phyloP scores from a whole-genome alignment of 768 basidiomycete genomes.

The Tubosaeta sp. region DNA sequence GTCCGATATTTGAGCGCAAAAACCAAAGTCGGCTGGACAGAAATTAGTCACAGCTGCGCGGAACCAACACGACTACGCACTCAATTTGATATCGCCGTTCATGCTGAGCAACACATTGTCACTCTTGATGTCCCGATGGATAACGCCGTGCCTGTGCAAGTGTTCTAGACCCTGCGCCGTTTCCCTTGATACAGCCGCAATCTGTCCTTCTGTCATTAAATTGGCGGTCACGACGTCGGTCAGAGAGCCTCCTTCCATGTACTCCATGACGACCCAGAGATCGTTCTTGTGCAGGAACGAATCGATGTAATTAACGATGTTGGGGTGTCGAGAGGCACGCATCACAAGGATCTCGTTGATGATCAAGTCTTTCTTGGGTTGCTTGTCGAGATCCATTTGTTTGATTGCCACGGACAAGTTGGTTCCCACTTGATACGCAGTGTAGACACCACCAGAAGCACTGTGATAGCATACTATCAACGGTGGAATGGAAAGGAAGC shows the following conservation, averaged over 20 bases:
- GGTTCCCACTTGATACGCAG: slow-evolving; percentile 95
- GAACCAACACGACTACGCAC: slow-evolving; percentile 49
- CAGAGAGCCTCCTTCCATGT: slow-evolving; percentile 94
- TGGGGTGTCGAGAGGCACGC: slow-evolving; percentile 95
- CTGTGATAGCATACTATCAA: slow-evolving; percentile 37
- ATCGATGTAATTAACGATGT: slow-evolving; percentile 99
- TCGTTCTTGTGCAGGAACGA: slow-evolving; percentile 98
- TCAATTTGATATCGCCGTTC: slow-evolving; percentile 96
- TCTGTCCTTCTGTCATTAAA: slow-evolving; percentile 97
- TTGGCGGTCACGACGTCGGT: slow-evolving; percentile 91
- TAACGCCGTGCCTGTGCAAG: slow-evolving; percentile 93
- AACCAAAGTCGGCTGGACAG: slow-evolving; percentile 88
- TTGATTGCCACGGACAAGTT: slow-evolving; percentile 97
- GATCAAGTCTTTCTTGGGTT: slow-evolving; percentile 98
- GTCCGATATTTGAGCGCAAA: slow-evolving; percentile 94
- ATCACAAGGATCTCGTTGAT: slow-evolving; percentile 99
- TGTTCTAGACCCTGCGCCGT: slow-evolving; percentile 92
- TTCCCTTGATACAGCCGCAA: slow-evolving; percentile 93
- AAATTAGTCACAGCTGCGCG: not conserved
- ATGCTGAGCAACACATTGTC: slow-evolving; percentile 93
- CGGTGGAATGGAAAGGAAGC: not conserved
- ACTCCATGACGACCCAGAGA: slow-evolving; percentile 99
- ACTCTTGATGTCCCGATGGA: slow-evolving; percentile 98
- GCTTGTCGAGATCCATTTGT: slow-evolving; percentile 99
- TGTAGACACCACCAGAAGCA: slow-evolving; percentile 97